Evolutionary conservation across 352 stramenopile genomes (phyloP).

Genomic region (Phytophthora pistaciae): DNA sequence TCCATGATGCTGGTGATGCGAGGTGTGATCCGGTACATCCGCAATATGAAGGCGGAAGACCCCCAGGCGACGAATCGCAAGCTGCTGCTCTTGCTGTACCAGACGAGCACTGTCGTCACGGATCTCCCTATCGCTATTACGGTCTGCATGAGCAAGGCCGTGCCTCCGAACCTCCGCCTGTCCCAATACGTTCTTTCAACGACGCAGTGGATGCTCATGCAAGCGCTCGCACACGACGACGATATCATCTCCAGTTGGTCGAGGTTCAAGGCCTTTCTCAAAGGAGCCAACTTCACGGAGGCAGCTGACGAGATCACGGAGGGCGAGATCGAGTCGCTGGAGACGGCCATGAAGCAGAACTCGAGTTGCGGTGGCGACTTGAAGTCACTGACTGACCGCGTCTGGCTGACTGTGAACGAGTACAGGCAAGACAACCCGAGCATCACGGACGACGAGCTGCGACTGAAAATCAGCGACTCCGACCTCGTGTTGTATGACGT

Average conservation of each 20-base stretch:
- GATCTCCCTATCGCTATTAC: conserved; percentile 16
- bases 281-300: conserved; percentile 28
- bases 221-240: conserved; percentile 16
- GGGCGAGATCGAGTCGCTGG: conserved; percentile 30
- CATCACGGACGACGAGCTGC: conserved; percentile 44
- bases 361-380: conserved; percentile 46
- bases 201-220: conserved; percentile 17
- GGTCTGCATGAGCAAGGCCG: conserved; percentile 18
- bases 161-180: conserved; percentile 13
- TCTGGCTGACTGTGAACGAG: conserved; percentile 40
- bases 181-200: conserved; percentile 14
- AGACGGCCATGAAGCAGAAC: conserved; percentile 37
- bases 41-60: conserved; percentile 20
- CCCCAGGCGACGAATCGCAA: conserved; percentile 22
- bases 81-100: conserved; percentile 22
- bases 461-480: conserved; percentile 47
- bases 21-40: conserved; percentile 27
- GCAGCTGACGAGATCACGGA: conserved; percentile 16
- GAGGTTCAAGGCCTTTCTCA: conserved; percentile 18
- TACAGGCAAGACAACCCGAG: conserved; percentile 36
- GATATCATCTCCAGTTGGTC: conserved; percentile 24
- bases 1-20: conserved; percentile 16
- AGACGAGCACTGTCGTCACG: conserved; percentile 20
- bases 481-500: conserved; percentile 60
- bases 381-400: conserved; percentile 47